Evolutionary conservation across 2,329 filamentous ascomycete species (phyloP).

Genomic region (Scedosporium minutisporum): DNA sequence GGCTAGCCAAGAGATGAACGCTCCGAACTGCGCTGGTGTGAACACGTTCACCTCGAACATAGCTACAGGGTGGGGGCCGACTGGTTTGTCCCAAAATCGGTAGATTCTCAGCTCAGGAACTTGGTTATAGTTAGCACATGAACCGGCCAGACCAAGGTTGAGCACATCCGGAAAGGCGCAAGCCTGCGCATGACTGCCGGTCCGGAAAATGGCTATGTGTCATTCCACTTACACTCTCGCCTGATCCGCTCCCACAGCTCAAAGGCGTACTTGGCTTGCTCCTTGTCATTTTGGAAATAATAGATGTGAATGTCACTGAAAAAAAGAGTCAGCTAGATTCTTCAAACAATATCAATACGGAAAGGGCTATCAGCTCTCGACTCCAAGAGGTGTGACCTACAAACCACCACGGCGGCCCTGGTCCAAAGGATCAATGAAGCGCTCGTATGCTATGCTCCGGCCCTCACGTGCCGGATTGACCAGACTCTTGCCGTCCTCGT

Average conservation of each 20-base stretch:
- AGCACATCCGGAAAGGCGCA: too few relatives aligned
- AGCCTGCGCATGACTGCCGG: not conserved
- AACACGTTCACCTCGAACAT: constrained; percentile 94
- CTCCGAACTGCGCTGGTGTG: constrained; percentile 78
- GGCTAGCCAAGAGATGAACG: constrained; percentile 77
- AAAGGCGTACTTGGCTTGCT: constrained; percentile 56
- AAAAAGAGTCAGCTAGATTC: not conserved
- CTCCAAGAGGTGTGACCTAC: constrained; percentile 29
- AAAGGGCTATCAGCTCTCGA: not conserved
- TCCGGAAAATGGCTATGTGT: not conserved
- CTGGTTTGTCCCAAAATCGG: constrained; percentile 61
- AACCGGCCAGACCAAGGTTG: not conserved
- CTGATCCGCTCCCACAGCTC: constrained; percentile 71
- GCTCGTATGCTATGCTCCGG: constrained; percentile 58
- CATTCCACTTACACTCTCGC: constrained; percentile 56
- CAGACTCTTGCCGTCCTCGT: constrained; percentile 68
- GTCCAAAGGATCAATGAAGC: constrained; percentile 58
- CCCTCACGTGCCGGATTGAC: constrained; percentile 53
- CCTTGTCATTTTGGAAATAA: constrained; percentile 55
- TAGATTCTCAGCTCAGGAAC: constrained; percentile 83
- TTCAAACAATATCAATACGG: not conserved
- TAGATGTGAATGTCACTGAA: constrained; percentile 74
- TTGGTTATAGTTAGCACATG: constrained; percentile 21
- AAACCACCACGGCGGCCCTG: constrained; percentile 64
- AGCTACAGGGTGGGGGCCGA: constrained; percentile 72